phyloP scores from a whole-genome alignment of 2,329 filamentous ascomycete genomes.

The Curvularia verruculosa region DNA sequence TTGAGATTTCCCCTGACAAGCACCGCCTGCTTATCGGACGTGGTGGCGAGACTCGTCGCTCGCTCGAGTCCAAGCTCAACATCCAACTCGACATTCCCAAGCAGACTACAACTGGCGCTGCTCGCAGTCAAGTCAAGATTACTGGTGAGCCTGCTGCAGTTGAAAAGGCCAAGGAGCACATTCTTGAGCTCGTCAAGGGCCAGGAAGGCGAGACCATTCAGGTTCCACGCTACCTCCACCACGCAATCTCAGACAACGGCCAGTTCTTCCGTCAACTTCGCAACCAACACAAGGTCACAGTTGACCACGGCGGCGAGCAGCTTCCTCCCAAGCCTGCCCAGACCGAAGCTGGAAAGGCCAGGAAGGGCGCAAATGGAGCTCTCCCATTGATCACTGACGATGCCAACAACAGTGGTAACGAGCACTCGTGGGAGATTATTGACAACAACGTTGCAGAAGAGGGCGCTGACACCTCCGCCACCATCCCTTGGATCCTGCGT shows the following conservation, averaged over 20 bases:
- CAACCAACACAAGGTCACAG: constrained; percentile 83
- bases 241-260: constrained; percentile 84
- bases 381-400: constrained; percentile 94
- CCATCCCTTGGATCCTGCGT: constrained; percentile 88
- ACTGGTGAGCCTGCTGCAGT: constrained; percentile 79
- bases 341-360: constrained; percentile 53
- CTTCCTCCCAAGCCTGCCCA: constrained; percentile 71
- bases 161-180: constrained; percentile 84
- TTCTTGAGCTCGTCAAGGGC: constrained; percentile 77
- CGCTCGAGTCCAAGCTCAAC: constrained; percentile 83
- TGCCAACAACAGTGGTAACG: constrained; percentile 59
- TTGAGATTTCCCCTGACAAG: constrained; percentile 88
- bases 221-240: constrained; percentile 82
- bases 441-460: constrained; percentile 63
- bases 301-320: constrained; percentile 85
- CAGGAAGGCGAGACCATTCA: constrained; percentile 87
- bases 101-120: constrained; percentile 70
- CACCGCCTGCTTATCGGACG: constrained; percentile 91
- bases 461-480: constrained; percentile 57
- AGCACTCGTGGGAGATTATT: constrained; percentile 85
- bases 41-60: constrained; percentile 83
- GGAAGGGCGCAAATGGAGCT: constrained; percentile 64
- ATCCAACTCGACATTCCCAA: constrained; percentile 90
- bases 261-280: constrained; percentile 91
- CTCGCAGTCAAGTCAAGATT: constrained; percentile 84